Evolutionary conservation across 257 asterid species (phyloP).

Genomic region (Capsicum chinense): DNA sequence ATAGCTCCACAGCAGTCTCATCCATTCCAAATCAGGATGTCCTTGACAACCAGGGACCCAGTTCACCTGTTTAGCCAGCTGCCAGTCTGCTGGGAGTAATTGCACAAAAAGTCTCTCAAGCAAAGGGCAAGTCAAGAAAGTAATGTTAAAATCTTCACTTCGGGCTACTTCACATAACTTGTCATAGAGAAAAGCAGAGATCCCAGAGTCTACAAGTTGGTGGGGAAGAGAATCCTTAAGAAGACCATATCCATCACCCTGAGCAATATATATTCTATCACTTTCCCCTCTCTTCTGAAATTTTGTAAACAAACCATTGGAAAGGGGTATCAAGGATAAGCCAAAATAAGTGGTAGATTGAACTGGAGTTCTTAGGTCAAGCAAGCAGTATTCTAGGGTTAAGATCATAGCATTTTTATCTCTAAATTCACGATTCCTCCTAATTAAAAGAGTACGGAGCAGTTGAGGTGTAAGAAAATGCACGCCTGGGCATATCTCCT

Average conservation of each 20-base stretch:
- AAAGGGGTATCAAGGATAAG: conserved; percentile 84
- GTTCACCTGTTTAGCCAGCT: conserved; percentile 64
- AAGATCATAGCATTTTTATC: conserved; percentile 76
- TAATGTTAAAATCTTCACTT: conserved; percentile 68
- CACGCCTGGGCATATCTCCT: conserved; percentile 72
- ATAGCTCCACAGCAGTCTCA: conserved; percentile 79
- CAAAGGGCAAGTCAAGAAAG: conserved; percentile 71
- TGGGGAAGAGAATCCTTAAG: conserved; percentile 81
- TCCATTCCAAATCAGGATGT: conserved; percentile 88
- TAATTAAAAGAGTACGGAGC: conserved; percentile 72
- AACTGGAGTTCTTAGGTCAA: conserved; percentile 67
- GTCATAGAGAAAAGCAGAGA: conserved; percentile 61
- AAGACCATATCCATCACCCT: conserved; percentile 82
- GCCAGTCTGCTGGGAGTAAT: conserved; percentile 88
- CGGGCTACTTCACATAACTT: conserved; percentile 75
- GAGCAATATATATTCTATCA: conserved; percentile 77
- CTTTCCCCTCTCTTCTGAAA: conserved; percentile 71
- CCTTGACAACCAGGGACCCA: conserved; percentile 77
- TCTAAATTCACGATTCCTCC: conserved; percentile 73
- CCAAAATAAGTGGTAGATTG: conserved; percentile 69
- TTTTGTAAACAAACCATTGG: conserved; percentile 73
- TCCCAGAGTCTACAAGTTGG: conserved; percentile 68
- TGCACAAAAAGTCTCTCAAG: conserved; percentile 75
- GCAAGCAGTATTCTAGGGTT: conserved; percentile 93
- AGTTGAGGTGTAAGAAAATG: conserved; percentile 90